Percentiles rank a stretch among this genome's conserved stretches.
Evolutionary conservation across 768 basidiomycete species (phyloP).

Genomic region (Lanmaoa rubissima): DNA sequence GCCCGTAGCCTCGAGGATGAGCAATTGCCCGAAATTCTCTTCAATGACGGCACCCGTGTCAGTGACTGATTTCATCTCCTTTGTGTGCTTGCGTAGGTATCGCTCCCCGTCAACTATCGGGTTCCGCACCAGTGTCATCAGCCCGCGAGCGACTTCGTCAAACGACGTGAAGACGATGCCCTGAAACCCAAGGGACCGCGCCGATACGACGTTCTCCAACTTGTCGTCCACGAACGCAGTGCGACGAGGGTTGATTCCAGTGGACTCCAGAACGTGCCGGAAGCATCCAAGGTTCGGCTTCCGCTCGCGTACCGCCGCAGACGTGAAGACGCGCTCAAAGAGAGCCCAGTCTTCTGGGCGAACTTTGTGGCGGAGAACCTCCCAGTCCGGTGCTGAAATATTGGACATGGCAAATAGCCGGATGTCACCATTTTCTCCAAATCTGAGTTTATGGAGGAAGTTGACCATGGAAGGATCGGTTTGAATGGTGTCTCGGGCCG

Average conservation of each 20-base stretch:
- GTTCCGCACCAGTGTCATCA: slow-evolving; percentile 16
- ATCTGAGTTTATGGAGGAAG: slow-evolving; percentile 17
- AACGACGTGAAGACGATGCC: slow-evolving; percentile 21
- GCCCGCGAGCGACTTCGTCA: slow-evolving; percentile 13
- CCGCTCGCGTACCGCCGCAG: slow-evolving; percentile 14
- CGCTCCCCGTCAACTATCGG: slow-evolving; percentile 12
- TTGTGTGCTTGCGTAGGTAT: slow-evolving; percentile 14
- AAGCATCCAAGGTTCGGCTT: slow-evolving; percentile 23
- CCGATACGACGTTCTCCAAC: slow-evolving; percentile 21
- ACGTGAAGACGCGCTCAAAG: slow-evolving; percentile 22
- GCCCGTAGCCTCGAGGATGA: slow-evolving; percentile 19
- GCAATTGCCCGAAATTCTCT: slow-evolving; percentile 21
- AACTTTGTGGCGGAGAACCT: slow-evolving; percentile 15
- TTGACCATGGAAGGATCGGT: slow-evolving; percentile 12
- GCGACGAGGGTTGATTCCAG: slow-evolving; percentile 17
- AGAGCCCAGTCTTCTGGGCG: slow-evolving; percentile 17
- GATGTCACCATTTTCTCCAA: slow-evolving; percentile 2
- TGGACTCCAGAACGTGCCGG: slow-evolving; percentile 13
- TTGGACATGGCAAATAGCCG: slow-evolving; percentile 25
- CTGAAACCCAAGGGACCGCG: slow-evolving; percentile 18
- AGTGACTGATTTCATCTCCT: slow-evolving; percentile 17
- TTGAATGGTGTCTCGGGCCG: slow-evolving; percentile 8
- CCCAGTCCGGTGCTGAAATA: slow-evolving; percentile 22
- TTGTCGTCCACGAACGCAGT: slow-evolving; percentile 26
- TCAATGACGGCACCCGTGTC: slow-evolving; percentile 13